These are phyloP conservation scores for Talaromyces sp. DNA, from an alignment of 2,329 filamentous ascomycete species.

Conservation along the genomic window DNA sequence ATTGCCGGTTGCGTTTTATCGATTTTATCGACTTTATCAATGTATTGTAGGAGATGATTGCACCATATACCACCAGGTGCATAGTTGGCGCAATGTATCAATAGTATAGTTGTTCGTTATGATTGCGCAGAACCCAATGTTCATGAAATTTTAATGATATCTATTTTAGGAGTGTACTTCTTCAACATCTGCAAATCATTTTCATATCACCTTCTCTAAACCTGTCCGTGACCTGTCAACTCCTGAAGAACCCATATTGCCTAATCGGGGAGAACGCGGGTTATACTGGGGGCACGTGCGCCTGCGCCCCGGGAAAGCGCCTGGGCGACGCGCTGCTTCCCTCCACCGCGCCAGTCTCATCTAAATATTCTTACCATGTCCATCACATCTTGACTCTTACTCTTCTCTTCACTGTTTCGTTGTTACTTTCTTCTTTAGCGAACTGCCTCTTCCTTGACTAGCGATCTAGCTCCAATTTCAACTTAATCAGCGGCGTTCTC, in stretches of 20 bases:
- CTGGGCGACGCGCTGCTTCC: constrained; percentile 3
- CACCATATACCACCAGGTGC: not conserved
- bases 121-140: not conserved
- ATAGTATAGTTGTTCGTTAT: not conserved
- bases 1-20: not conserved
- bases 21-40: not conserved
- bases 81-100: not conserved
- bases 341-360: not conserved
- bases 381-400: not conserved
- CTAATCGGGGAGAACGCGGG: not conserved
- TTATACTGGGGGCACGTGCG: not conserved
- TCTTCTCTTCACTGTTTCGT: not conserved
- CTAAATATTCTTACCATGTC: not conserved
- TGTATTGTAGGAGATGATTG: not conserved
- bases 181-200: not conserved
- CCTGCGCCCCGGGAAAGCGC: not conserved
- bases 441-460: not conserved
- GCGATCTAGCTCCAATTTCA: not conserved
- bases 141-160: not conserved
- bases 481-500: not conserved
- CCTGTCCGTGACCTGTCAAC: not conserved
- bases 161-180: not conserved
- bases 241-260: not conserved
- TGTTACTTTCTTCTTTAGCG: not conserved
- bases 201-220: not conserved